Evolutionary conservation across 2,329 filamentous ascomycete genomes (phyloP), one percentile per base, ranked within the genome.

Genomic region (Aspergillus sp.): DNA sequence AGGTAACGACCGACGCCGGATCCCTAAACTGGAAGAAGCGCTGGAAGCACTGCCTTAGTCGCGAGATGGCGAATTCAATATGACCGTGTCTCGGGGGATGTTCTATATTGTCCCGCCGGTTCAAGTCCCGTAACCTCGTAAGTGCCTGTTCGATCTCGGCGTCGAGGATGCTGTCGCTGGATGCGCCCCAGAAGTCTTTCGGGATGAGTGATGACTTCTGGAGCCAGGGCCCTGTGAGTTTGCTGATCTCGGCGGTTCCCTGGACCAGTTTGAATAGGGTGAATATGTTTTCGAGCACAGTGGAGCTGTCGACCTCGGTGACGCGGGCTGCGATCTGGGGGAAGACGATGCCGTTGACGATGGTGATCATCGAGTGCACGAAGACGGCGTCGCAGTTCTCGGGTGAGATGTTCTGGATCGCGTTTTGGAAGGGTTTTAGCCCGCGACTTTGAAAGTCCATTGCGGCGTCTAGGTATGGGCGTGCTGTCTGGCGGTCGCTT

Each of bases 341-440:
- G 9, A 49, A 5, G n/a, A 33, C 46, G 19, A 49, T 49, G 5
- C 46, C 46, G 5, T 37, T 39, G 3, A 49, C 31, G 3, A 39
- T 39, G 3, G 17, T 49, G 11, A 49, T 49, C 3, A 37, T 11
- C 11, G 46, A 39, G 17, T 49, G 33, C 3, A 19, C 46, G 11
- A 25, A 49, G 5, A 49, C 46, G 2, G 33, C 19, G 31, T 49
- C 46, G n/a, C 46, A 49, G 27, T 49, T 49, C 4, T 49, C 46
- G 1, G 9, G 17, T 2, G 46, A 49, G n/a, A 49, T 39, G 11
- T 23, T 15, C 31, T 25, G 46, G 3, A 49, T 21, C 1, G 46
- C 46, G 3, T 23, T 14, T 37, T 49, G 46, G 3, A 39, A 49
- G 6, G 46, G 46, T 9, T 37, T 15, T 6, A 23, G 4, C 5